A percentile compares a stretch with the other conserved stretches of the same genome.
phyloP scores from a whole-genome alignment of 2,329 filamentous ascomycete species.

The Xylariaceae sp. region DNA sequence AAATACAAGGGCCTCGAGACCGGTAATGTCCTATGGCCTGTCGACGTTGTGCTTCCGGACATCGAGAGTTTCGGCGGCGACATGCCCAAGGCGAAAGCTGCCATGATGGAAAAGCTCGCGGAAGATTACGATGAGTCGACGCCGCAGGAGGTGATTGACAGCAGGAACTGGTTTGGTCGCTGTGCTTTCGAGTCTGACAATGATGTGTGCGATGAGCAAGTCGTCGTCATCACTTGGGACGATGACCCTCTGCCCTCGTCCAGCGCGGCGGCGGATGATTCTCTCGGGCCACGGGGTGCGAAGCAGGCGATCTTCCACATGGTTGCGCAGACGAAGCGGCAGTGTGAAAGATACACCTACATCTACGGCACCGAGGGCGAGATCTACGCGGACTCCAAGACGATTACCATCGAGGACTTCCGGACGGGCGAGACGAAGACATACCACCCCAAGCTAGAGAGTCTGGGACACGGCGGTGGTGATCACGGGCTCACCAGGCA shows the following conservation, averaged over 20 bases:
- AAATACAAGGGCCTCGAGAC: conserved; percentile 54
- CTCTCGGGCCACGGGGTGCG: conserved; percentile 47
- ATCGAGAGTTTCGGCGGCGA: conserved; percentile 67
- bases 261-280: conserved; percentile 14
- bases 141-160: conserved; percentile 42
- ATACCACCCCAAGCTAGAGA: conserved; percentile 55
- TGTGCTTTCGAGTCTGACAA: conserved; percentile 94
- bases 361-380: conserved; percentile 86
- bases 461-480: conserved; percentile 65
- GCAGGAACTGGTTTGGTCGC: conserved; percentile 76
- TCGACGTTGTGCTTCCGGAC: conserved; percentile 84
- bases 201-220: conserved; percentile 87
- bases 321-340: conserved; percentile 81
- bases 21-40: conserved; percentile 71
- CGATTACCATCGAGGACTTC: conserved; percentile 73
- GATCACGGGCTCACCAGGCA: conserved; percentile 74
- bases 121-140: conserved; percentile 51
- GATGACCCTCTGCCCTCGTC: conserved; percentile 49
- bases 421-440: conserved; percentile 48
- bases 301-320: conserved; percentile 92
- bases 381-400: conserved; percentile 73
- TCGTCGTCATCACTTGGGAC: conserved; percentile 83
- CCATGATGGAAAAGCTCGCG: conserved; percentile 33
- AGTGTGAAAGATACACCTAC: conserved; percentile 78
- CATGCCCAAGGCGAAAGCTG: conserved; percentile 35